Evolutionary conservation across 2,329 filamentous ascomycete genomes (phyloP).

Genomic region (Fusarium agapanthi): DNA sequence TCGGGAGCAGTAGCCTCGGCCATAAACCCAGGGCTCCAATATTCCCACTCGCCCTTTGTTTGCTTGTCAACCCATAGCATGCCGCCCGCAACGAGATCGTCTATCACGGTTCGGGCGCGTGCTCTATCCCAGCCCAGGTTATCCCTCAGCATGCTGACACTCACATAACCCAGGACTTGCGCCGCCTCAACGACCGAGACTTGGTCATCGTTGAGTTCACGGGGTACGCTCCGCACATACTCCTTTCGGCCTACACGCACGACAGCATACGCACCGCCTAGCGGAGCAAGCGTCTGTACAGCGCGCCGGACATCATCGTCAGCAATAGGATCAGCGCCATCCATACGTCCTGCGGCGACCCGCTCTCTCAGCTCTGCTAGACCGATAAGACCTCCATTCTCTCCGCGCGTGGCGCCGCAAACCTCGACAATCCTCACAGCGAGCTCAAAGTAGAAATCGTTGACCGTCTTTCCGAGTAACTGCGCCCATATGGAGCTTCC

Average conservation of each 20-base stretch:
- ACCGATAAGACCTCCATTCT: slow-evolving; percentile 93
- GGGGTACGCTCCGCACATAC: slow-evolving; percentile 92
- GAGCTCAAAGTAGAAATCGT: slow-evolving; percentile 98
- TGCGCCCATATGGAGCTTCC: slow-evolving; percentile 87
- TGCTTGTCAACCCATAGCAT: slow-evolving; percentile 95
- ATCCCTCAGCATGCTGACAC: slow-evolving; percentile 84
- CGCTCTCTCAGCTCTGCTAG: slow-evolving; percentile 81
- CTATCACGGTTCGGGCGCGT: slow-evolving; percentile 86
- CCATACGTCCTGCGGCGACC: slow-evolving; percentile 75
- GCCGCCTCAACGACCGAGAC: slow-evolving; percentile 90
- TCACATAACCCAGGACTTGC: slow-evolving; percentile 89
- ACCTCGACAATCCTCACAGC: slow-evolving; percentile 96
- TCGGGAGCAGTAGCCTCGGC: slow-evolving; percentile 48
- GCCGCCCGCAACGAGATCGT: slow-evolving; percentile 87
- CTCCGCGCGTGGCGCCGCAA: slow-evolving; percentile 82
- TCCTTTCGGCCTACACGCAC: slow-evolving; percentile 83
- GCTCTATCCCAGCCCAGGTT: slow-evolving; percentile 89
- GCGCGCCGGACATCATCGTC: slow-evolving; percentile 94
- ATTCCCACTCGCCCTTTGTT: slow-evolving; percentile 81
- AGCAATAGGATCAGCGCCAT: slow-evolving; percentile 81
- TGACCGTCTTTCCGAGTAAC: slow-evolving; percentile 88
- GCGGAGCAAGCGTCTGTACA: slow-evolving; percentile 84
- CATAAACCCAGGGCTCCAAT: slow-evolving; percentile 88
- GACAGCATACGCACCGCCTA: slow-evolving; percentile 88
- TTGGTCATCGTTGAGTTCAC: slow-evolving; percentile 95